A percentile compares a stretch with the other conserved stretches of the same genome.
Evolutionary conservation across 2,329 filamentous ascomycete genomes (phyloP).

Genomic region (Huntiella omanensis): DNA sequence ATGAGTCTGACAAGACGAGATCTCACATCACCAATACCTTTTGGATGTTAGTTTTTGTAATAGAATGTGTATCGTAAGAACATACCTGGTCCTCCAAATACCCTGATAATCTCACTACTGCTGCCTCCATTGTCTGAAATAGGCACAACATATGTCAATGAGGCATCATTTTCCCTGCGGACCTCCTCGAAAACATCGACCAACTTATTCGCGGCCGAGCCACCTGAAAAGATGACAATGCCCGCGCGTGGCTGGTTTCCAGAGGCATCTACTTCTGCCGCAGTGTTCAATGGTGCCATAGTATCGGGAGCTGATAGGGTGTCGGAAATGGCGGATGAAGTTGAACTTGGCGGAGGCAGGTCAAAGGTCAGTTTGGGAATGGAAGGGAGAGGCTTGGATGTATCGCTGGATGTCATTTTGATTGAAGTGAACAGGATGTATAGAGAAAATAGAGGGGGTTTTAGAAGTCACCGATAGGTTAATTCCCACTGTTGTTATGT

Average conservation of each 20-base stretch:
- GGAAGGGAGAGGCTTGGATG: no score
- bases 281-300: no score
- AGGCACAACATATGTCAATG: conserved; percentile 72
- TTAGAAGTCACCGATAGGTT: no score
- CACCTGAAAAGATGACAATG: conserved; percentile 77
- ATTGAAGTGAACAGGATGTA: no score
- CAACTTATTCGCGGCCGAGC: conserved; percentile 83
- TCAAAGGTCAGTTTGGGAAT: no score
- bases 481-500: no score
- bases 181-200: conserved; percentile 72
- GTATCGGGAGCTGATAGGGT: no score
- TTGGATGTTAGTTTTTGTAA: conserved; percentile 1
- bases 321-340: no score
- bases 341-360: no score
- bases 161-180: conserved; percentile 43
- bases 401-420: no score
- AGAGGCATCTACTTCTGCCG: background rate
- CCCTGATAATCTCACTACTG: conserved; percentile 79
- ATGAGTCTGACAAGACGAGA: conserved; percentile 73
- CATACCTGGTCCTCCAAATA: conserved; percentile 80
- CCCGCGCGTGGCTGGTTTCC: conserved; percentile 19
- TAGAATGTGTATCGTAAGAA: background rate
- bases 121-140: conserved; percentile 94
- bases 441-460: no score
- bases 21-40: conserved; percentile 36